These are phyloP conservation scores for Trametes polyzona DNA, from an alignment of 1,284 basidiomycete species.

Conservation along the genomic window DNA sequence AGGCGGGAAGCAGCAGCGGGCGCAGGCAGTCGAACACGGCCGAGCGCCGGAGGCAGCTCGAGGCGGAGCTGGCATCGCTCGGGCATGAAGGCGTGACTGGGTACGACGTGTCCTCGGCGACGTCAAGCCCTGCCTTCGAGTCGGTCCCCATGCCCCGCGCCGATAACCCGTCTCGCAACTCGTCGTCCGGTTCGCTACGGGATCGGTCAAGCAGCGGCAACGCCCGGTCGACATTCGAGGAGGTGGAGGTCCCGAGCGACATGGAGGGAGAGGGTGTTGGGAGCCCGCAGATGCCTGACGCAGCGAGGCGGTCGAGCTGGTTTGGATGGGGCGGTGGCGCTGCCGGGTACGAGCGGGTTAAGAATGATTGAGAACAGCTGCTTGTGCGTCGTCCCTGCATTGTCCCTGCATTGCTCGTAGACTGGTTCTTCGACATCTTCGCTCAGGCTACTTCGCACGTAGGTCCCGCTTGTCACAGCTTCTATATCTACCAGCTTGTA, in stretches of 20 bases:
- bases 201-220: slow-evolving; percentile 45
- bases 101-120: slow-evolving; percentile 35
- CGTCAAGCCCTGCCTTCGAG: slow-evolving; percentile 27
- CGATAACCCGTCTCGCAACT: slow-evolving; percentile 34
- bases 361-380: slow-evolving; percentile 26
- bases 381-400: background rate
- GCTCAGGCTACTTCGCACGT: too few species aligned
- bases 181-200: slow-evolving; percentile 46
- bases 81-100: slow-evolving; percentile 20
- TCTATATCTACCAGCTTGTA: slow-evolving; percentile 22
- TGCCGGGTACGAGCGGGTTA: slow-evolving; percentile 39
- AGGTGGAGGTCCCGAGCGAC: slow-evolving; percentile 68
- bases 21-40: slow-evolving; percentile 15
- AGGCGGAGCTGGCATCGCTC: slow-evolving; percentile 60
- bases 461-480: background rate
- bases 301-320: slow-evolving; percentile 40
- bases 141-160: slow-evolving; percentile 40
- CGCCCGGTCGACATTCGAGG: slow-evolving; percentile 54
- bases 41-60: slow-evolving; percentile 56
- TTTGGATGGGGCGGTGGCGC: slow-evolving; percentile 39
- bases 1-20: slow-evolving; percentile 17
- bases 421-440: background rate
- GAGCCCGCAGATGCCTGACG: slow-evolving; percentile 18
- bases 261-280: slow-evolving; percentile 58
- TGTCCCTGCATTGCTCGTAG: background rate